phyloP scores from a whole-genome alignment of 2,329 filamentous ascomycete species.

The Monilinia vaccinii-corymbosi region DNA sequence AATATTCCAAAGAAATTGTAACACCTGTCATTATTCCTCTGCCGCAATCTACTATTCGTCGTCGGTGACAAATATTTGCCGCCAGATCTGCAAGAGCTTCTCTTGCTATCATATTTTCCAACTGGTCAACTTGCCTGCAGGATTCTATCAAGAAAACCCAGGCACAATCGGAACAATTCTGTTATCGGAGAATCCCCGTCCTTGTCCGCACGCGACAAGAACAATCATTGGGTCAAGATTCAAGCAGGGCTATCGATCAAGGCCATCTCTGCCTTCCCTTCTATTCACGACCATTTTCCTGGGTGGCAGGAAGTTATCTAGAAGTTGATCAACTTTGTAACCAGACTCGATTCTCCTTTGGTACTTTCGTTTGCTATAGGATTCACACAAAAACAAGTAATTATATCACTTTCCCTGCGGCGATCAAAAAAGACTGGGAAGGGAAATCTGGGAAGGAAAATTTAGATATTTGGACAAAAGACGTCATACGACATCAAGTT shows the following conservation, averaged over 20 bases:
- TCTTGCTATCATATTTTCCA: neutral
- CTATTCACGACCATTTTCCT: neutral
- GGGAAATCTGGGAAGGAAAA: neutral
- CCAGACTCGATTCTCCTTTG: constrained; percentile 1
- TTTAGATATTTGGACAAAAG: neutral
- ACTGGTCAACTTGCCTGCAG: neutral
- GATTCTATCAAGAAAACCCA: constrained; percentile 2
- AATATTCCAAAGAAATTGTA: neutral
- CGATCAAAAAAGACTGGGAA: neutral
- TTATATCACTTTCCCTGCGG: neutral
- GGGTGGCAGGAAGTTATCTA: neutral
- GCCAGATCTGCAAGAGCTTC: neutral
- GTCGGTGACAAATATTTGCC: neutral
- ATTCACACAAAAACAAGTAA: neutral
- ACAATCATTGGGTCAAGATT: constrained; percentile 18
- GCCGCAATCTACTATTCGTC: neutral
- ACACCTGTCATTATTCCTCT: neutral
- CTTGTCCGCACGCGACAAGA: constrained; percentile 19
- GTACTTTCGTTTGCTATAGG: neutral
- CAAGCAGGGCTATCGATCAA: constrained; percentile 10
- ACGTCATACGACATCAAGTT: neutral
- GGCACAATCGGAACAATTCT: constrained; percentile 2
- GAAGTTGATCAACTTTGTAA: neutral
- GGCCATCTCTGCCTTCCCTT: constrained; percentile 12
- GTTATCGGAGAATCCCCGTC: constrained; percentile 13